These are phyloP conservation scores for Candida qinlingensis DNA, from an alignment of 805 yeast species.

Conservation along the genomic window DNA sequence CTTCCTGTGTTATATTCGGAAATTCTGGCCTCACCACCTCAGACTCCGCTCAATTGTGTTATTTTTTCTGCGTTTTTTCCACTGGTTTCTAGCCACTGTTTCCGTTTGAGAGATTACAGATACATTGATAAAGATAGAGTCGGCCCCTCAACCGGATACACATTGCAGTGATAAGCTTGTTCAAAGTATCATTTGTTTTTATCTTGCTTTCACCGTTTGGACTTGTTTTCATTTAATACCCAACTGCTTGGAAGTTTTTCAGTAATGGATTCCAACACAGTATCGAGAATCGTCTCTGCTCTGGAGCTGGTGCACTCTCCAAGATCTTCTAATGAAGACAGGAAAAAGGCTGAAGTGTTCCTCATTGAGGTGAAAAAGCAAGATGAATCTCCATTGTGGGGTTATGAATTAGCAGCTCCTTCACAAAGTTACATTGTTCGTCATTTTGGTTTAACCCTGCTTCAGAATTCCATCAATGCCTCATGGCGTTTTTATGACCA, in stretches of 20 bases:
- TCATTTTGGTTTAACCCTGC: slow-evolving; percentile 81
- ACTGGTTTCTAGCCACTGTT: no score
- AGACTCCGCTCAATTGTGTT: no score
- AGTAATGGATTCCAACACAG: slow-evolving; percentile 60
- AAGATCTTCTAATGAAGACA: slow-evolving; percentile 50
- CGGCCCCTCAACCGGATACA: no score
- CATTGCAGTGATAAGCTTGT: no score
- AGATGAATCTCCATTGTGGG: slow-evolving; percentile 88
- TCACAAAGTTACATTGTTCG: slow-evolving; percentile 67
- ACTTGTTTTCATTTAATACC: no score
- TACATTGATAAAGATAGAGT: no score
- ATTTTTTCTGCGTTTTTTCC: no score
- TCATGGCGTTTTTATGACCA: slow-evolving; percentile 50
- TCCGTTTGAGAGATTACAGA: no score
- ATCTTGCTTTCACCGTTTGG: no score
- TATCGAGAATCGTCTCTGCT: slow-evolving; percentile 71
- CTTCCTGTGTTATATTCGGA: no score
- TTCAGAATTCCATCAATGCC: slow-evolving; percentile 64
- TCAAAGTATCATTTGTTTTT: no score
- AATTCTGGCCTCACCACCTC: no score
- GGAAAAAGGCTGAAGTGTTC: slow-evolving; percentile 56
- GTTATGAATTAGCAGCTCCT: slow-evolving; percentile 73
- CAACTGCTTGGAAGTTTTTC: neutral
- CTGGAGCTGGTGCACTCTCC: slow-evolving; percentile 70
- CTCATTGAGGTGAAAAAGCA: slow-evolving; percentile 71